Evolutionary conservation across 805 yeast genomes (phyloP).

Genomic region (Myxozyma udenii): DNA sequence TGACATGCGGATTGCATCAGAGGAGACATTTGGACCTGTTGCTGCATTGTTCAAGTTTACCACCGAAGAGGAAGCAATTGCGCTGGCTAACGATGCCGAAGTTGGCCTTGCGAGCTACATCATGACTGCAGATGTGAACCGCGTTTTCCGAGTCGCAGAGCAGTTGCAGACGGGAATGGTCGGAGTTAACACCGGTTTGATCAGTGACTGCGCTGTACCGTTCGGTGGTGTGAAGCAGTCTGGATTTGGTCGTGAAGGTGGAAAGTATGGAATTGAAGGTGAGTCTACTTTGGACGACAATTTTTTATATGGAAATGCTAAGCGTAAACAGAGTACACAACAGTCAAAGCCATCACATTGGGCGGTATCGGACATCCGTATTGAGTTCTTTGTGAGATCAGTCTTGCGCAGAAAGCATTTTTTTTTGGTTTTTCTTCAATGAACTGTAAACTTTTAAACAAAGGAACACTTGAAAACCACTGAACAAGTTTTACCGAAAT

Average conservation of each 20-base stretch:
- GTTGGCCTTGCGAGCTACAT: slow-evolving; percentile 80
- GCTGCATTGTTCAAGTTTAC: slow-evolving; percentile 66
- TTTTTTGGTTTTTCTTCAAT: too few species aligned
- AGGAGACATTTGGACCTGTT: slow-evolving; percentile 81
- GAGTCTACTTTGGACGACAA: background rate
- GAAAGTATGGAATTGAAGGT: slow-evolving; percentile 60
- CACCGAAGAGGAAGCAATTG: slow-evolving; percentile 61
- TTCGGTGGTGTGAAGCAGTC: slow-evolving; percentile 64
- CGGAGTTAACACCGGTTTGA: slow-evolving; percentile 72
- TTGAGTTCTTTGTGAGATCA: background rate
- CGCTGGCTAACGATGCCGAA: slow-evolving; percentile 60
- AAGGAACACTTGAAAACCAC: too few species aligned
- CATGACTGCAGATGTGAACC: slow-evolving; percentile 54
- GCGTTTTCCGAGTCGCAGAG: slow-evolving; percentile 62
- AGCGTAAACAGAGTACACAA: slow-evolving; percentile 18
- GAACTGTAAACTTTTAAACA: too few species aligned
- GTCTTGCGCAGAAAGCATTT: too few species aligned
- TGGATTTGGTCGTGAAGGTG: slow-evolving; percentile 71
- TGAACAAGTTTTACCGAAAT: too few species aligned
- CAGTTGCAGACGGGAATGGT: slow-evolving; percentile 75
- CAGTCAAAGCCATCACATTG: slow-evolving; percentile 21
- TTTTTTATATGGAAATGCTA: background rate
- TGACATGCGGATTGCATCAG: slow-evolving; percentile 56
- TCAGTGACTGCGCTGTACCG: slow-evolving; percentile 53
- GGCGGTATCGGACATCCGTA: slow-evolving; percentile 13